These are phyloP conservation scores for Dipteronia dyeriana DNA, from an alignment of 345 rosid species.

Conservation along the genomic window DNA sequence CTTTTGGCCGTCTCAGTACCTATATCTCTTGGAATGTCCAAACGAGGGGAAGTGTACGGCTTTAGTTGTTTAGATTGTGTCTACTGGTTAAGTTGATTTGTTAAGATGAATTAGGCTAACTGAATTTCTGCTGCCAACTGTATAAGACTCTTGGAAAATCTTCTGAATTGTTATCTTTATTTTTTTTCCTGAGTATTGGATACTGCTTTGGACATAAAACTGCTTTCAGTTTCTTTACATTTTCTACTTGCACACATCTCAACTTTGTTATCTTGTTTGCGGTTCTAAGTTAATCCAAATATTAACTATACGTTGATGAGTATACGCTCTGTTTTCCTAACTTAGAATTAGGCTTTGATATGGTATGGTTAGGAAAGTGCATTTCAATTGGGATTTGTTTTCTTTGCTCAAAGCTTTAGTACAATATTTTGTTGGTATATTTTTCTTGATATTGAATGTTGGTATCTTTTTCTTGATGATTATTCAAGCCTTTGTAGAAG, in stretches of 20 bases:
- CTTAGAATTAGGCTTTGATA: too few relatives aligned
- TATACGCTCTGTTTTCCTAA: too few relatives aligned
- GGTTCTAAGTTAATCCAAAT: constrained; percentile 19
- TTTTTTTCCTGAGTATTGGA: neutral
- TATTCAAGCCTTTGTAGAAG: too few relatives aligned
- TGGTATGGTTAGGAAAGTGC: too few relatives aligned
- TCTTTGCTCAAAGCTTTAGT: too few relatives aligned
- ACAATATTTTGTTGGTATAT: too few relatives aligned
- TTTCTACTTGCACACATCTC: neutral
- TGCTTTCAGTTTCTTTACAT: neutral
- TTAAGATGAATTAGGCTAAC: neutral
- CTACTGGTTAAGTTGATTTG: constrained; percentile 6
- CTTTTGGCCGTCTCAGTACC: neutral
- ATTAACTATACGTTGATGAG: too few relatives aligned
- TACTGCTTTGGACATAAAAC: neutral
- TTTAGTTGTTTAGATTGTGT: neutral
- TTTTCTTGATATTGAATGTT: too few relatives aligned
- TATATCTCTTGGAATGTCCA: neutral
- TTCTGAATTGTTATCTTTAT: neutral
- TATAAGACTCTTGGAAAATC: neutral
- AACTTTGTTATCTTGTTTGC: neutral
- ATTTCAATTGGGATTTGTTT: too few relatives aligned
- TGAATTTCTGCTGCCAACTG: constrained; percentile 1
- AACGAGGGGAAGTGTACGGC: neutral
- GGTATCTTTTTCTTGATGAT: too few relatives aligned